A percentile compares a stretch with the other conserved stretches of the same genome.
Conservation (phyloP, 352 stramenopile species). For the Phytophthora europaea region DNA sequence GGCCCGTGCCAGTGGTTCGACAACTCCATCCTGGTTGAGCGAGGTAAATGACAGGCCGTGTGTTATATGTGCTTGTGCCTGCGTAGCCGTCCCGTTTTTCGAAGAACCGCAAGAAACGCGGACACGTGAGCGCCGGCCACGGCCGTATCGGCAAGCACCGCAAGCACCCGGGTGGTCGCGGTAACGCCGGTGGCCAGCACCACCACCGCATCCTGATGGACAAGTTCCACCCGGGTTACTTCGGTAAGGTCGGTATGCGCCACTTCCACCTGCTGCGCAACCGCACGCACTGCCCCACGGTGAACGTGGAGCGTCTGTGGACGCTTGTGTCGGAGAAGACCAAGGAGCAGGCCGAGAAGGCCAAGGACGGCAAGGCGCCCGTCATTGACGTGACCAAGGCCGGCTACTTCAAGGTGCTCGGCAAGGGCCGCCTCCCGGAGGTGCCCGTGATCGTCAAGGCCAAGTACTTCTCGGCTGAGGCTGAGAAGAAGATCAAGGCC, state of each 20-base stretch:
- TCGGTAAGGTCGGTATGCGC: slow-evolving; percentile 99
- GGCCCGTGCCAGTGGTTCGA: background rate
- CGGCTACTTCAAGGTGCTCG: slow-evolving; percentile 99
- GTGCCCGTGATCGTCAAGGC: slow-evolving; percentile 99
- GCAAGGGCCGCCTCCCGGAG: slow-evolving; percentile 98
- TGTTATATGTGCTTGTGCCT: slow-evolving; percentile 63
- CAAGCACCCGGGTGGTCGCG: slow-evolving; percentile 99
- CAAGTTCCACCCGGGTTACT: slow-evolving; percentile 99
- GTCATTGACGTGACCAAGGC: slow-evolving; percentile 99
- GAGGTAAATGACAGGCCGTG: slow-evolving; percentile 55
- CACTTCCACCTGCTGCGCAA: slow-evolving; percentile 99
- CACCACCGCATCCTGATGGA: slow-evolving; percentile 99
- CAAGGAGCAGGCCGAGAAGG: slow-evolving; percentile 97
- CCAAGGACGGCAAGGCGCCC: slow-evolving; percentile 97
- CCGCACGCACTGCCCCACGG: slow-evolving; percentile 96
- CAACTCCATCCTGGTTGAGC: background rate
- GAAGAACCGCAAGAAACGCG: slow-evolving; percentile 99
- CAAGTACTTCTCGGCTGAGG: slow-evolving; percentile 99
- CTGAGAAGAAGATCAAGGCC: slow-evolving; percentile 99
- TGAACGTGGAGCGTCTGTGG: slow-evolving; percentile 99
- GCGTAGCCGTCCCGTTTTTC: slow-evolving; percentile 88
- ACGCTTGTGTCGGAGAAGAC: slow-evolving; percentile 98
- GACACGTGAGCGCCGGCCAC: slow-evolving; percentile 99
- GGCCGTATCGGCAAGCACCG: slow-evolving; percentile 99
- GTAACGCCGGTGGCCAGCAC: slow-evolving; percentile 99